These are phyloP conservation scores for Wickerhamomyces sp. DNA, from an alignment of 1,139 yeast genomes.

Conservation along the genomic window DNA sequence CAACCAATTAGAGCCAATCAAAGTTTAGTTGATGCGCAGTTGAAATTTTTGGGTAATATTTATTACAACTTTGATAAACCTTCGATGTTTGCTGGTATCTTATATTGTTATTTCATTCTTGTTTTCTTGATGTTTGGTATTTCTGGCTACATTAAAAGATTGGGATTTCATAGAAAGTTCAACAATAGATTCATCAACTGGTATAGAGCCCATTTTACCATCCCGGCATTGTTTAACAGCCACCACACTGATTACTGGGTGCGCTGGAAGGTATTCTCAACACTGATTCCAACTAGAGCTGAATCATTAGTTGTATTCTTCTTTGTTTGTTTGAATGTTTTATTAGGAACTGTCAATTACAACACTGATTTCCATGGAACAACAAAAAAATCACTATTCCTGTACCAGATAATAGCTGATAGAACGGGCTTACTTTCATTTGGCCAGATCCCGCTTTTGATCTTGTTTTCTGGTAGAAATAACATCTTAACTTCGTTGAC, in stretches of 20 bases:
- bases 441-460: conserved; percentile 43
- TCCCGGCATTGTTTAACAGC: conserved; percentile 17
- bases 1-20: not conserved
- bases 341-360: conserved; percentile 39
- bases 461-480: conserved; percentile 61
- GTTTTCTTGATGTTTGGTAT: conserved; percentile 7
- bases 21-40: not conserved
- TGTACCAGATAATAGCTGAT: conserved; percentile 54
- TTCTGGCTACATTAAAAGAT: conserved; percentile 6
- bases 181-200: conserved; percentile 12
- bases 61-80: conserved; percentile 8
- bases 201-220: conserved; percentile 16
- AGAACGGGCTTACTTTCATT: conserved; percentile 51
- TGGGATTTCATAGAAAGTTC: conserved; percentile 12
- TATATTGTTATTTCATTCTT: conserved; percentile 7
- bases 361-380: conserved; percentile 27
- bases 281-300: conserved; percentile 56
- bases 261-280: conserved; percentile 7
- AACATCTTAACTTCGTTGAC: conserved; percentile 57
- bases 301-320: conserved; percentile 48
- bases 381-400: conserved; percentile 31
- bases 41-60: not conserved
- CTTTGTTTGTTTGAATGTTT: conserved; percentile 41
- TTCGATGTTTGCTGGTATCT: conserved; percentile 8
- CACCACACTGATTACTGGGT: conserved; percentile 11